Percentiles rank a stretch among this genome's conserved stretches.
Evolutionary conservation across 1,284 basidiomycete species (phyloP).

Genomic region (Peniophora sp.): DNA sequence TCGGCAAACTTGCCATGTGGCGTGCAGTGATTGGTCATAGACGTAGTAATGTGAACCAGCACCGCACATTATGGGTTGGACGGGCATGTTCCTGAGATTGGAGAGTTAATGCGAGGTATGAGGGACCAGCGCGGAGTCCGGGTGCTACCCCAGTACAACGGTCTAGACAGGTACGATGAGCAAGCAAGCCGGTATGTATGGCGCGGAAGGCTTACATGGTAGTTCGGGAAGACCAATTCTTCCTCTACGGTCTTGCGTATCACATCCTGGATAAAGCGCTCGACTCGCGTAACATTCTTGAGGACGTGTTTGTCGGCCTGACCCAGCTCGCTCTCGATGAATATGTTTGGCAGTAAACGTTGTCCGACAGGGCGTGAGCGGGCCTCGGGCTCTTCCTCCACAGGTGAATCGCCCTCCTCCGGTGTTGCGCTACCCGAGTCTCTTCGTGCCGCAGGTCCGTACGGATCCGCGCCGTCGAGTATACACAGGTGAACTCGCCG

Average conservation of each 20-base stretch:
- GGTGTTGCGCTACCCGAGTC: slow-evolving; percentile 26
- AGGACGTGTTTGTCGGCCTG: slow-evolving; percentile 93
- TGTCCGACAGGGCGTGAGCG: slow-evolving; percentile 75
- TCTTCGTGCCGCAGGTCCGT: slow-evolving; percentile 55
- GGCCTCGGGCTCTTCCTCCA: slow-evolving; percentile 30
- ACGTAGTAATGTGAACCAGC: too few relatives aligned
- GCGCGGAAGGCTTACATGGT: slow-evolving; percentile 56
- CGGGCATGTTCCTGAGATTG: too few relatives aligned
- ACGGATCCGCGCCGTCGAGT: slow-evolving; percentile 78
- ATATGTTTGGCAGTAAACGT: slow-evolving; percentile 82
- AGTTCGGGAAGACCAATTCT: slow-evolving; percentile 90
- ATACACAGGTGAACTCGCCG: slow-evolving; percentile 82
- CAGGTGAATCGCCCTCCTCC: slow-evolving; percentile 18
- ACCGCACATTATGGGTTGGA: too few relatives aligned
- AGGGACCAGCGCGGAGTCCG: too few relatives aligned
- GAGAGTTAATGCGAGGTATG: too few relatives aligned
- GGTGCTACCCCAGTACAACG: too few relatives aligned
- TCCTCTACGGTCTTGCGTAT: slow-evolving; percentile 92
- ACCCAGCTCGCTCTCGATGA: slow-evolving; percentile 95
- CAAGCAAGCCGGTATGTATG: neutral
- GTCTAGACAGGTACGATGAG: too few relatives aligned
- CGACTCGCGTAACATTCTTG: slow-evolving; percentile 94
- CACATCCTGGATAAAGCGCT: slow-evolving; percentile 92
- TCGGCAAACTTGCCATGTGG: too few relatives aligned
- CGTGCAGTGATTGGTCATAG: too few relatives aligned